phyloP scores from a whole-genome alignment of 164 flowering plant genomes.

The Echeveria elegans region DNA sequence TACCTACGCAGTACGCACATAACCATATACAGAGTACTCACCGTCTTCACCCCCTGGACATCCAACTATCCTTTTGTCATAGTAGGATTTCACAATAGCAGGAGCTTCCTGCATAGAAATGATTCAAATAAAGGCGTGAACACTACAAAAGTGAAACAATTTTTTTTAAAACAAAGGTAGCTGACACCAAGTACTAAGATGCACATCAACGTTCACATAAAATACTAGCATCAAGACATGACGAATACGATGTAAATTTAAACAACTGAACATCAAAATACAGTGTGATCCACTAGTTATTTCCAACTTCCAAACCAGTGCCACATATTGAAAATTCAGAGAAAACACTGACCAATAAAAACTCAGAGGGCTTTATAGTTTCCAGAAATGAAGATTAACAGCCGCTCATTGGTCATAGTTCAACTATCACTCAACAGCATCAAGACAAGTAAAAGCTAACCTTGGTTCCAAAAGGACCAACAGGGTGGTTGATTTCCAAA shows the following conservation, averaged over 20 bases:
- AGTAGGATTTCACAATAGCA: conserved; percentile 48
- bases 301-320: neutral
- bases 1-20: neutral
- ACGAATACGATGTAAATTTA: neutral
- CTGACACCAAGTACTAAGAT: neutral
- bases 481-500: conserved; percentile 50
- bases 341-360: neutral
- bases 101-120: conserved; percentile 44
- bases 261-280: neutral
- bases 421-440: neutral
- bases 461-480: conserved; percentile 90
- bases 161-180: neutral
- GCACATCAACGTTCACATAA: neutral
- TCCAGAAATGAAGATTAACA: neutral
- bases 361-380: no score
- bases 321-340: no score
- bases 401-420: neutral
- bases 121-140: neutral
- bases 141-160: neutral
- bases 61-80: conserved; percentile 61
- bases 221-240: neutral
- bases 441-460: conserved; percentile 23
- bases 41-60: conserved; percentile 79
- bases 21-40: conserved; percentile 15
- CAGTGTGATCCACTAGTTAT: neutral